A percentile compares a stretch with the other conserved stretches of the same genome.
Evolutionary conservation across 2,329 filamentous ascomycete genomes (phyloP).

Genomic region (Colletotrichum echinochloae): DNA sequence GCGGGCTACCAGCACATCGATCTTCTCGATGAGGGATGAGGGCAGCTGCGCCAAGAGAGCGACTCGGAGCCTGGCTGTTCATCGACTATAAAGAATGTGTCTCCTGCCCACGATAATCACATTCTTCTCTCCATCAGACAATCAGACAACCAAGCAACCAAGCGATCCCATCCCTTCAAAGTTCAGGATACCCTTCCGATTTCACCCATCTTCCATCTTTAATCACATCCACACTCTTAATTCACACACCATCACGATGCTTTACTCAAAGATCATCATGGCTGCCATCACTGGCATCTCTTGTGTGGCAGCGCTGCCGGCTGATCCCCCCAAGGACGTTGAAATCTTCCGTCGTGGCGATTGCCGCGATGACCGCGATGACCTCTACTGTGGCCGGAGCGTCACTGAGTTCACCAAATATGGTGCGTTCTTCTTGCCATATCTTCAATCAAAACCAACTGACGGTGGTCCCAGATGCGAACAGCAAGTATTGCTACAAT

Average conservation of each 20-base stretch:
- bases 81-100: conserved; percentile 25
- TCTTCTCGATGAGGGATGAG: background rate
- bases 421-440: background rate
- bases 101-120: background rate
- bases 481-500: conserved; percentile 24
- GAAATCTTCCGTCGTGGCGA: conserved; percentile 29
- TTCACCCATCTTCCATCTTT: conserved; percentile 15
- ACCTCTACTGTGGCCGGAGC: conserved; percentile 34
- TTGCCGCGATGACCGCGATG: conserved; percentile 23
- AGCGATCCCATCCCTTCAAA: conserved; percentile 13
- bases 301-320: conserved; percentile 31
- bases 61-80: no score
- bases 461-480: conserved; percentile 9
- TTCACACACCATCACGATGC: conserved; percentile 22
- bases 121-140: conserved; percentile 3
- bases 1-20: background rate
- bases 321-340: conserved; percentile 16
- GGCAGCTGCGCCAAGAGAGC: background rate
- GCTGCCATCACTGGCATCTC: conserved; percentile 29
- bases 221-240: background rate
- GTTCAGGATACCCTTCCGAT: conserved; percentile 25
- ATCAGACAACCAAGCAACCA: conserved; percentile 26
- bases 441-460: background rate
- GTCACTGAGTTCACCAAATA: conserved; percentile 29
- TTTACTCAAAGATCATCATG: conserved; percentile 26